A percentile compares a stretch with the other conserved stretches of the same genome.
Evolutionary conservation across 2,329 filamentous ascomycete species (phyloP).

Genomic region (Fusarium austroafricanum): DNA sequence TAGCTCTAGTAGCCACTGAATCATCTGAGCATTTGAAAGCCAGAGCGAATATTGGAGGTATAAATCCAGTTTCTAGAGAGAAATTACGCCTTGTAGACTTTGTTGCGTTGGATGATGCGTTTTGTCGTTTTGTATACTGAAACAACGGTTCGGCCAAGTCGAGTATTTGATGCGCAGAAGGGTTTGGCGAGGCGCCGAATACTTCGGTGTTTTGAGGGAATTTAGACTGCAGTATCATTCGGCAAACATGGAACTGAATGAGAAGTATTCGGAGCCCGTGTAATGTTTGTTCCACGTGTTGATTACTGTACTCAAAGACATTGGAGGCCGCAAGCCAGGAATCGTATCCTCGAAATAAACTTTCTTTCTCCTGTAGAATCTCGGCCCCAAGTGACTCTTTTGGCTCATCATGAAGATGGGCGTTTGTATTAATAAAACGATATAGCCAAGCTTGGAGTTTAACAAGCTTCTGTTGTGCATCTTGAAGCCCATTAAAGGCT

Average conservation of each 20-base stretch:
- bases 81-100: conserved; percentile 25
- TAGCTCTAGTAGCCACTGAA: conserved; percentile 5
- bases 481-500: background rate
- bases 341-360: background rate
- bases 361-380: conserved; percentile 15
- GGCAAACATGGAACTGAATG: conserved; percentile 14
- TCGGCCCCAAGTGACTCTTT: background rate
- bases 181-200: conserved; percentile 21
- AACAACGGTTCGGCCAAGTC: conserved; percentile 17
- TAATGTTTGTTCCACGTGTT: background rate
- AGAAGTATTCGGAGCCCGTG: conserved; percentile 6
- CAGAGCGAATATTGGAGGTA: conserved; percentile 29
- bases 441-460: conserved; percentile 32
- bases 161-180: conserved; percentile 7
- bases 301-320: background rate
- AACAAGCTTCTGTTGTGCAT: conserved; percentile 19
- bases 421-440: conserved; percentile 8
- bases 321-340: conserved; percentile 10
- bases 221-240: conserved; percentile 26
- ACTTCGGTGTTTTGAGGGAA: conserved; percentile 10
- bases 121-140: background rate
- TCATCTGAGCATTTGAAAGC: conserved; percentile 37
- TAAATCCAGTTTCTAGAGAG: conserved; percentile 31
- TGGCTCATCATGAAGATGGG: background rate
- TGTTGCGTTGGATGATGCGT: conserved; percentile 11